Percentiles rank a stretch among this genome's conserved stretches.
phyloP scores from a whole-genome alignment of 2,329 filamentous ascomycete species.

The Penicillium sp. region DNA sequence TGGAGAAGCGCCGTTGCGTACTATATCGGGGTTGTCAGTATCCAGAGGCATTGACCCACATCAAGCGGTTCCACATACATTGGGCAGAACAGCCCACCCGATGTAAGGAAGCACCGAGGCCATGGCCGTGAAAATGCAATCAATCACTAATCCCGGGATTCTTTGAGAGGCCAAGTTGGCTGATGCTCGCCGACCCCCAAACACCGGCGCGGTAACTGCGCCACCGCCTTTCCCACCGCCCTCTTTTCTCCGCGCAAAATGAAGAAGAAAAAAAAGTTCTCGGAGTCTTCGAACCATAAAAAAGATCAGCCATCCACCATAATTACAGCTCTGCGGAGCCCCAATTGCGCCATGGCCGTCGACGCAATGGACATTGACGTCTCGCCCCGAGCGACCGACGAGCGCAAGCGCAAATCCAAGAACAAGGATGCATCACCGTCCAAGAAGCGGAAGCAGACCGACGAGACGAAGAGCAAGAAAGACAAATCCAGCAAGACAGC shows the following conservation, averaged over 20 bases:
- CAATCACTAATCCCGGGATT: background rate
- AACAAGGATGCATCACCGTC: slow-evolving; percentile 44
- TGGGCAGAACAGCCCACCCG: slow-evolving; percentile 60
- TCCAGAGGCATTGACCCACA: background rate
- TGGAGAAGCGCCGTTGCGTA: slow-evolving; percentile 74
- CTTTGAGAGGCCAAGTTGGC: slow-evolving; percentile 4
- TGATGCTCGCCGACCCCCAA: slow-evolving; percentile 1
- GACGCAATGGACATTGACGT: slow-evolving; percentile 41
- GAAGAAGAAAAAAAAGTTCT: slow-evolving; percentile 35
- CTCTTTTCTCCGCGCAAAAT: slow-evolving; percentile 20
- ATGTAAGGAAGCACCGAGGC: slow-evolving; percentile 51
- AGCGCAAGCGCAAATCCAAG: slow-evolving; percentile 45
- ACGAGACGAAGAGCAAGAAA: slow-evolving; percentile 26
- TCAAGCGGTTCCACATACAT: slow-evolving; percentile 42
- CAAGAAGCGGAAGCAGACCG: slow-evolving; percentile 42
- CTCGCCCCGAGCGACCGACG: slow-evolving; percentile 19
- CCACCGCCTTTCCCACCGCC: slow-evolving; percentile 30
- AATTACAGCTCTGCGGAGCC: slow-evolving; percentile 17
- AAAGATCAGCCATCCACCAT: slow-evolving; percentile 10
- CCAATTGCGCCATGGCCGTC: slow-evolving; percentile 33
- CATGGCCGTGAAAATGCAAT: slow-evolving; percentile 22
- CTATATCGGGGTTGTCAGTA: slow-evolving; percentile 41
- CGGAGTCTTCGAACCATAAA: slow-evolving; percentile 16
- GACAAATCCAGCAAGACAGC: slow-evolving; percentile 21
- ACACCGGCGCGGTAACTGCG: slow-evolving; percentile 3